Conservation (phyloP, 2,329 filamentous ascomycete genomes). For the Madurella fahalii region DNA sequence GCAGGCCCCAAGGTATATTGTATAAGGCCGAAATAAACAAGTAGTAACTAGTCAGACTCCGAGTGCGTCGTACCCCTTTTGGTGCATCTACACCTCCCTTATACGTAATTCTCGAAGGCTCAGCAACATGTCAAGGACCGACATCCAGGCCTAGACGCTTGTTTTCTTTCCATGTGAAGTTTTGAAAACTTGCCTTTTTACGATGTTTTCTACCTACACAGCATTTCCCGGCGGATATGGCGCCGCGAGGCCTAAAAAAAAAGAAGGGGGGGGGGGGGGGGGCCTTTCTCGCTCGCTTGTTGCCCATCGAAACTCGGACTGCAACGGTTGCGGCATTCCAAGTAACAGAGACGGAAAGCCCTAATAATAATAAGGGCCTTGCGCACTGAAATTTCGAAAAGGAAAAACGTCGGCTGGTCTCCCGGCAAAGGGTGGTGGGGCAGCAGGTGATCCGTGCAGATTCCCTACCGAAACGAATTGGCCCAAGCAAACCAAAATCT, state of each 20-base stretch:
- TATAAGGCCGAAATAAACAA: too few relatives aligned
- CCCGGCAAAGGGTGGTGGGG: conserved; percentile 11
- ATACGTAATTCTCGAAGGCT: too few relatives aligned
- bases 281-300: background rate
- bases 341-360: conserved; percentile 16
- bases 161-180: too few relatives aligned
- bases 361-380: conserved; percentile 19
- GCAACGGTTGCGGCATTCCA: conserved; percentile 1
- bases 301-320: background rate
- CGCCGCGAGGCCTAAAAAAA: too few relatives aligned
- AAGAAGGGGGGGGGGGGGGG: background rate
- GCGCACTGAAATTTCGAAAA: conserved; percentile 26
- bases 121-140: too few relatives aligned
- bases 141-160: too few relatives aligned
- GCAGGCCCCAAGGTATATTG: too few relatives aligned
- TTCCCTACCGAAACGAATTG: background rate
- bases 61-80: too few relatives aligned
- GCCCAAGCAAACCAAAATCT: conserved; percentile 9
- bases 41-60: too few relatives aligned
- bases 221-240: background rate
- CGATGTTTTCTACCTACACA: too few relatives aligned
- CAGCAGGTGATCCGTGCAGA: conserved; percentile 20
- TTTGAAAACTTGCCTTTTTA: too few relatives aligned
- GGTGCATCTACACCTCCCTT: too few relatives aligned
- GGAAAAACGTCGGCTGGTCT: conserved; percentile 15